These are phyloP conservation scores for Globisporangium parvum DNA, from an alignment of 352 stramenopile genomes.

Conservation along the genomic window DNA sequence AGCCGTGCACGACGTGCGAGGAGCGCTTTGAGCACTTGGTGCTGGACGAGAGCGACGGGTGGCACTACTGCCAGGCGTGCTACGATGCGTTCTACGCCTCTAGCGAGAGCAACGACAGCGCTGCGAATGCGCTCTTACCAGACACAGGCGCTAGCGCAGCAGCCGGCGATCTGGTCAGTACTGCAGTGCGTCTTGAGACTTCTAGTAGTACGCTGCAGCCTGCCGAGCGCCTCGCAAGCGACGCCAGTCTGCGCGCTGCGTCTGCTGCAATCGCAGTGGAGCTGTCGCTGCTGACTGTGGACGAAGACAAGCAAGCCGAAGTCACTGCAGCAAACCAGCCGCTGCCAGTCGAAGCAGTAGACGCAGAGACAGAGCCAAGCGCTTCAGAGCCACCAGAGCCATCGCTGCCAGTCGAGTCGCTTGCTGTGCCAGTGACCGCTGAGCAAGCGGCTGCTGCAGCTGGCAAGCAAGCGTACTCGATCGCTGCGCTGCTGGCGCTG, in stretches of 20 bases:
- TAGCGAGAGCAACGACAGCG: neutral
- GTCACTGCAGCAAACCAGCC: no score
- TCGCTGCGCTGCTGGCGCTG: slow-evolving; percentile 8
- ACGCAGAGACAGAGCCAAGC: no score
- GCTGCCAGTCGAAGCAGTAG: no score
- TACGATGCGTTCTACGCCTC: slow-evolving; percentile 65
- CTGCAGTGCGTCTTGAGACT: neutral
- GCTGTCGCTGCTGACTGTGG: no score
- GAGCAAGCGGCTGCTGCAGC: neutral
- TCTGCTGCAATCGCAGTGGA: no score
- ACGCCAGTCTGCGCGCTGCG: no score
- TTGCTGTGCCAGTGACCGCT: no score
- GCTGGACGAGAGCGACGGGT: slow-evolving; percentile 56
- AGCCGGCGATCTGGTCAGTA: neutral
- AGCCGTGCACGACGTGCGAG: slow-evolving; percentile 50
- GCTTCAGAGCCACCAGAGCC: neutral
- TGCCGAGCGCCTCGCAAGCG: no score
- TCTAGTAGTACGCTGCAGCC: neutral
- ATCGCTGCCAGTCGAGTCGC: neutral
- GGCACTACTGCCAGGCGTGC: slow-evolving; percentile 58
- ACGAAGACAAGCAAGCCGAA: no score
- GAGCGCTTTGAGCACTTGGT: slow-evolving; percentile 21
- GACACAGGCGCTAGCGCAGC: neutral
- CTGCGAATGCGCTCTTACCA: neutral
- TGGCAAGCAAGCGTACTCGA: slow-evolving; percentile 10